Conservation (phyloP, 169 alveolate species). For the Pseudocohnilembus persalinus region DNA sequence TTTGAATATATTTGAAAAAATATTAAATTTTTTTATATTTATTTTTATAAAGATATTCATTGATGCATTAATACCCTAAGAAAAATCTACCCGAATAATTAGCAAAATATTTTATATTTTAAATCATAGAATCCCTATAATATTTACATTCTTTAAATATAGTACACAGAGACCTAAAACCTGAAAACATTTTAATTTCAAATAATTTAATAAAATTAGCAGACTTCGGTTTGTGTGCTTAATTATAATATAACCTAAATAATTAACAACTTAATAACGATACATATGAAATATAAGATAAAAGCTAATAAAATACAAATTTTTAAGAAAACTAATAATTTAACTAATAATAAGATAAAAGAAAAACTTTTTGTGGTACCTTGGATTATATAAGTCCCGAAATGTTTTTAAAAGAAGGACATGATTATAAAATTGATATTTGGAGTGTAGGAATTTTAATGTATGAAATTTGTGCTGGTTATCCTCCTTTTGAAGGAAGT, state of each 20-base stretch:
- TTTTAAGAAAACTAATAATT: neutral
- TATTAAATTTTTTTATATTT: neutral
- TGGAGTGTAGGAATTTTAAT: conserved; percentile 92
- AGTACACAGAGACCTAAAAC: conserved; percentile 82
- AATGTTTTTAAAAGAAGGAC: conserved; percentile 85
- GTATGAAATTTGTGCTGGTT: conserved; percentile 89
- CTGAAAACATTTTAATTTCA: conserved; percentile 68
- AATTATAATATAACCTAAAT: neutral
- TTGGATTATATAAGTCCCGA: conserved; percentile 92
- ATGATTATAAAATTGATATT: conserved; percentile 85
- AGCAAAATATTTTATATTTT: conserved; percentile 63
- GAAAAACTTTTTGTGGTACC: conserved; percentile 91
- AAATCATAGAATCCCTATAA: conserved; percentile 63
- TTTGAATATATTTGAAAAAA: neutral
- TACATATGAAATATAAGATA: too few relatives aligned
- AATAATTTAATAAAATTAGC: conserved; percentile 73
- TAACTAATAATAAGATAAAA: conserved; percentile 49
- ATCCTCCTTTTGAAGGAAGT: conserved; percentile 85
- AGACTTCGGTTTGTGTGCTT: conserved; percentile 47
- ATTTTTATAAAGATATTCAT: neutral
- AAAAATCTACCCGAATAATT: conserved; percentile 57
- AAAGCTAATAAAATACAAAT: neutral
- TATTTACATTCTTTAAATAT: conserved; percentile 71
- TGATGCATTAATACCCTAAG: conserved; percentile 28
- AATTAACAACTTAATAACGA: too few relatives aligned